phyloP scores from a whole-genome alignment of 225 moss, liverwort and hornwort genomes.

The Sphagnum contortum region DNA sequence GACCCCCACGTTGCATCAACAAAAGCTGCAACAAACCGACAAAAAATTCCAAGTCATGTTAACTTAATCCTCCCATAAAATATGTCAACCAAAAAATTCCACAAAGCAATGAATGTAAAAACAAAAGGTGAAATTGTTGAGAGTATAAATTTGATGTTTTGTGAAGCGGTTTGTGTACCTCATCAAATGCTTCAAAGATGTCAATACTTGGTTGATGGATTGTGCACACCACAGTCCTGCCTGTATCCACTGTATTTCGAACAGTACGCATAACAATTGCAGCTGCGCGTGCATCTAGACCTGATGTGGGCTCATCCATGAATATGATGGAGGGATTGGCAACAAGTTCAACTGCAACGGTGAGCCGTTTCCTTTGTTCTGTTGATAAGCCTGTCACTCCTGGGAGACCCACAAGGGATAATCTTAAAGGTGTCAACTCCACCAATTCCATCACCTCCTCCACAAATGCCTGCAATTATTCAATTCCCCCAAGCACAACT shows the following conservation, averaged over 20 bases:
- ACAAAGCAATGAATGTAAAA: no score
- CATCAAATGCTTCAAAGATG: conserved; percentile 39
- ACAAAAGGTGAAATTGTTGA: no score
- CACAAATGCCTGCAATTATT: conserved; percentile 50
- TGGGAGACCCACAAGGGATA: conserved; percentile 61
- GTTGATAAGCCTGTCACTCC: conserved; percentile 74
- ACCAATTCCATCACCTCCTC: conserved; percentile 80
- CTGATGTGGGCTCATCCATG: conserved; percentile 83
- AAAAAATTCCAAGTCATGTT: background rate
- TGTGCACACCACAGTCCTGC: conserved; percentile 75
- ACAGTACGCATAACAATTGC: conserved; percentile 63
- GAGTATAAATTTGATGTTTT: no score
- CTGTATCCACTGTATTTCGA: conserved; percentile 48
- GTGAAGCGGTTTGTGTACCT: background rate
- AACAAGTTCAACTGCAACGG: conserved; percentile 79
- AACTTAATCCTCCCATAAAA: no score
- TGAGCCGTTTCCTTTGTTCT: conserved; percentile 69
- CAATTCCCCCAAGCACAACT: no score
- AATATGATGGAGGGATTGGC: conserved; percentile 82
- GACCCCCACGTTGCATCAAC: conserved; percentile 64
- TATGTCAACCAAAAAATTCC: no score
- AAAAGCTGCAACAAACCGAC: conserved; percentile 26
- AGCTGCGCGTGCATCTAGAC: conserved; percentile 44
- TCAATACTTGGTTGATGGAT: conserved; percentile 59
- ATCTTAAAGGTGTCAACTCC: conserved; percentile 33